Percentiles rank a stretch among this genome's conserved stretches.
Conservation (phyloP, 768 basidiomycete species). For the Lactarius tabidus region DNA sequence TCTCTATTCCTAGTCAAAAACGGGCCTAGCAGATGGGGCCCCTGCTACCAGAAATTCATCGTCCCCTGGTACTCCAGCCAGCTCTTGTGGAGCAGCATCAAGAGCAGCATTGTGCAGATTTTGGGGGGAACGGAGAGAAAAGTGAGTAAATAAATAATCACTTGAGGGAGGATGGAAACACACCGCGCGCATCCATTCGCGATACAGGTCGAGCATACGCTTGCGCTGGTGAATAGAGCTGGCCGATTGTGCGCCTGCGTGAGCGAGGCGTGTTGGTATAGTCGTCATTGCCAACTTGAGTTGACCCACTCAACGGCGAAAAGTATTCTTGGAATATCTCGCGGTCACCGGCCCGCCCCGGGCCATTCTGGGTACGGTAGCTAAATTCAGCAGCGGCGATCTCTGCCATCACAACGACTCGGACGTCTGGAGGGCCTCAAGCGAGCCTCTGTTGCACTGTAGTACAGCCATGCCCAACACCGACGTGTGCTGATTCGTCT, state of each 20-base stretch:
- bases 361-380: too few relatives aligned
- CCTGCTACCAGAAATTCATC: constrained; percentile 91
- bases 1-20: constrained; percentile 47
- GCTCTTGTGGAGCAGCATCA: constrained; percentile 75
- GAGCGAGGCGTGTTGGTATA: constrained; percentile 87
- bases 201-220: constrained; percentile 74
- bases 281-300: constrained; percentile 52
- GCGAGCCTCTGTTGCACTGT: constrained; percentile 87
- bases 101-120: constrained; percentile 73
- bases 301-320: not conserved
- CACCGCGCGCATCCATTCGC: constrained; percentile 92
- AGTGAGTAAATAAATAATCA: not conserved
- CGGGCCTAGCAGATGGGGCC: constrained; percentile 72
- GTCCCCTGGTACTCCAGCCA: constrained; percentile 91
- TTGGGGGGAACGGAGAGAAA: not conserved
- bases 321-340: not conserved
- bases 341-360: not conserved
- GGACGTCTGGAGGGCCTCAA: too few relatives aligned
- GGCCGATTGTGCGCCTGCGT: constrained; percentile 54
- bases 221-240: constrained; percentile 58
- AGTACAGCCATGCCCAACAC: constrained; percentile 85
- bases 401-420: too few relatives aligned
- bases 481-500: constrained; percentile 64
- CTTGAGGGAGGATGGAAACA: constrained; percentile 33
- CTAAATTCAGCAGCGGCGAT: too few relatives aligned